Evolutionary conservation across 257 asterid species (phyloP).

Genomic region (Verbascum thapsus): DNA sequence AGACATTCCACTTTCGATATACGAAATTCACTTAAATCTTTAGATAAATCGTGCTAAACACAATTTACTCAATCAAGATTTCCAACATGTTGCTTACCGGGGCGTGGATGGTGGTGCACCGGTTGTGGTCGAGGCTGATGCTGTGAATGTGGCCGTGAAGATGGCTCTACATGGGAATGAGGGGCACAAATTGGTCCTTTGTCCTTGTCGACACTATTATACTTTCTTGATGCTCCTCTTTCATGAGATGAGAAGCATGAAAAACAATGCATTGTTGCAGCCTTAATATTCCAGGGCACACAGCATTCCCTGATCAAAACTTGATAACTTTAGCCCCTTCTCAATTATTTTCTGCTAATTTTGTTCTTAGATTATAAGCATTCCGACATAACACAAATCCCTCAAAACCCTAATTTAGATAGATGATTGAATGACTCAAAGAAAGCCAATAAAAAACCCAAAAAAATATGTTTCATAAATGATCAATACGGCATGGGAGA

Average conservation of each 20-base stretch:
- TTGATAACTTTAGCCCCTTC: neutral
- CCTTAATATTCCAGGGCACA: constrained; percentile 32
- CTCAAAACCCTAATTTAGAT: too few relatives aligned
- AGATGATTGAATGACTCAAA: too few relatives aligned
- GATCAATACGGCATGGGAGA: too few relatives aligned
- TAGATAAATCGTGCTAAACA: too few relatives aligned
- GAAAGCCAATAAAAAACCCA: neutral
- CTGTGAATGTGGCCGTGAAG: constrained; percentile 37
- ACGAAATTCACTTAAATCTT: too few relatives aligned
- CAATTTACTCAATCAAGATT: too few relatives aligned
- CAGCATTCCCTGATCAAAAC: constrained; percentile 32
- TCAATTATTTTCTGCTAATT: too few relatives aligned
- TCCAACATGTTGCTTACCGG: constrained; percentile 49
- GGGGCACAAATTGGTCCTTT: constrained; percentile 28
- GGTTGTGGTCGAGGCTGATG: constrained; percentile 26
- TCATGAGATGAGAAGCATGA: constrained; percentile 69
- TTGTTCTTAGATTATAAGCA: too few relatives aligned
- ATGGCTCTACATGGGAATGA: constrained; percentile 37
- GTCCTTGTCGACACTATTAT: constrained; percentile 17
- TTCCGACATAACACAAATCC: too few relatives aligned
- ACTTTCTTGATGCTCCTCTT: constrained; percentile 45
- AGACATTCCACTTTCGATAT: too few relatives aligned
- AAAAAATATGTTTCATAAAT: neutral
- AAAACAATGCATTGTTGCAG: constrained; percentile 67
- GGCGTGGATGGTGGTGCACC: constrained; percentile 29